These are phyloP conservation scores for Noccaea caerulescens DNA, from an alignment of 345 rosid genomes.

Conservation along the genomic window DNA sequence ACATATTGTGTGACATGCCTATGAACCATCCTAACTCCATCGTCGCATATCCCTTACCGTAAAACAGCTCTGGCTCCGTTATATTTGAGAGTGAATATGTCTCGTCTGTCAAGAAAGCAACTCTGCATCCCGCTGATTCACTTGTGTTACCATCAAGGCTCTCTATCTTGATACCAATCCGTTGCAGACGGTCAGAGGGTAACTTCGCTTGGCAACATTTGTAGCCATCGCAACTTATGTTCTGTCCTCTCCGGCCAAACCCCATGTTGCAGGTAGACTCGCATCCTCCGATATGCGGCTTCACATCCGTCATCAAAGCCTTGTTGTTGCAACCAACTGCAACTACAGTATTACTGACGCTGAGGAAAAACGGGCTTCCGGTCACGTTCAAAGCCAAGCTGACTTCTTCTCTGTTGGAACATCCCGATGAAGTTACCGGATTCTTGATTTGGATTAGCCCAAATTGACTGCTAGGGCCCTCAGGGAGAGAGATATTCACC, in stretches of 20 bases:
- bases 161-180: slow-evolving; percentile 28
- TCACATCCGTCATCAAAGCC: slow-evolving; percentile 24
- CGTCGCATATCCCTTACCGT: slow-evolving; percentile 27
- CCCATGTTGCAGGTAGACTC: slow-evolving; percentile 33
- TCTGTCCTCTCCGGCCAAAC: slow-evolving; percentile 4
- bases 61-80: slow-evolving; percentile 26
- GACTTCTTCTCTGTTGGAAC: slow-evolving; percentile 25
- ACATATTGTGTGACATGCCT: slow-evolving; percentile 8
- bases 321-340: slow-evolving; percentile 43
- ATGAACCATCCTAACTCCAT: slow-evolving; percentile 34
- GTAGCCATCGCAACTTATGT: slow-evolving; percentile 35
- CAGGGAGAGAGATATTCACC: slow-evolving; percentile 41
- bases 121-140: slow-evolving; percentile 25
- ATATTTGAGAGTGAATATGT: slow-evolving; percentile 21
- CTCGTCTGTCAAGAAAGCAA: slow-evolving; percentile 40
- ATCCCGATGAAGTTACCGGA: slow-evolving; percentile 33
- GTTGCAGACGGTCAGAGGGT: slow-evolving; percentile 34
- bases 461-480: neutral
- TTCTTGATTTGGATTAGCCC: slow-evolving; percentile 28
- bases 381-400: slow-evolving; percentile 25
- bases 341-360: slow-evolving; percentile 9
- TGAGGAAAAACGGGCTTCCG: slow-evolving; percentile 33
- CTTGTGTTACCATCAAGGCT: slow-evolving; percentile 26
- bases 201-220: slow-evolving; percentile 38
- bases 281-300: slow-evolving; percentile 38